Base-by-base conservation (phyloP, 2,329 filamentous ascomycete species). In the Diplodia seriata region DNA sequence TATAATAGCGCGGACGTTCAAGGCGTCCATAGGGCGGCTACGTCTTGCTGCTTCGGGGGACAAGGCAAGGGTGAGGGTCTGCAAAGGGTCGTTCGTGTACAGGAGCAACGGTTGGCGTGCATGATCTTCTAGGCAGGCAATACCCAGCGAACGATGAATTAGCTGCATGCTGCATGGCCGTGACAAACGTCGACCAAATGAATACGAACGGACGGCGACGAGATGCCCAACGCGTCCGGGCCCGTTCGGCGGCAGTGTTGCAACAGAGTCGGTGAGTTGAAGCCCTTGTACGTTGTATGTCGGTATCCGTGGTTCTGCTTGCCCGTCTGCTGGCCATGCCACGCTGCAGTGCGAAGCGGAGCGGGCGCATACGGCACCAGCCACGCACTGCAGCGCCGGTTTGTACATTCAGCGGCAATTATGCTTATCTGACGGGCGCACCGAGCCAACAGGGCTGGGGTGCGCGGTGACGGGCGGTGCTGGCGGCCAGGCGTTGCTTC, bases 391-490 rank as follows among this genome's bases (percentile, higher is more conserved):
- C 53, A 56, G 53, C 53, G 8, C 31, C 31, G 31, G 31, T 8
- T 12, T 18, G 26, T 33, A 43, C 20, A 26, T 29, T n/a, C 23
- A 61, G 57, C 18, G 47, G 20, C 18, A 26, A 38, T 63, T 63
- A 63, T 63, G 59, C 59, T 63, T 63, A 63, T 51, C 38, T 63
- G 59, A 29, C 43, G n/a, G 26, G 26, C 14, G 29, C 40, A 49
- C 56, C n/a, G 40, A 11, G 40, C 36, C 38, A 23, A 8, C 55
- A 31, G 23, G 23, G 38, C 31, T 59, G 55, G 56, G n/a, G 47
- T 2, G 59, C 59, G 47, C 33, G 31, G 47, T 23, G 59, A 63
- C n/a, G 31, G 43, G 59, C 47, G 59, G 59, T 63, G 51, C 8
- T 26, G 40, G 15, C 9, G 23, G 31, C 15, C 11, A 2, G 47